phyloP scores from a whole-genome alignment of 768 basidiomycete genomes.

The Pisolithus tinctorius region DNA sequence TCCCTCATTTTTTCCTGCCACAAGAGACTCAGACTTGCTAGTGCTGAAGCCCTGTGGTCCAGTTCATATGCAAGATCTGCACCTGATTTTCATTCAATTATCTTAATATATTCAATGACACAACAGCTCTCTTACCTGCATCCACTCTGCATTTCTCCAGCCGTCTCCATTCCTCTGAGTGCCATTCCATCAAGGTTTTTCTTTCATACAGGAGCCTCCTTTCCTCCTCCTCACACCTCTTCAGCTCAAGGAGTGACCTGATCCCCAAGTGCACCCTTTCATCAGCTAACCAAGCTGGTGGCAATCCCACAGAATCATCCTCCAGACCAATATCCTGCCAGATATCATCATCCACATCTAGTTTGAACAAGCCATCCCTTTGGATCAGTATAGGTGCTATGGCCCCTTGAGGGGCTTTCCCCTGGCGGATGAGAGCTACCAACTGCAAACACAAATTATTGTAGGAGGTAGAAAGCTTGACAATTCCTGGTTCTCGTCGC shows the following conservation, averaged over 20 bases:
- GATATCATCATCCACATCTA: too few relatives aligned
- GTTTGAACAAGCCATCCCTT: too few relatives aligned
- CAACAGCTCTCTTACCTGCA: conserved; percentile 1
- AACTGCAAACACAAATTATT: too few relatives aligned
- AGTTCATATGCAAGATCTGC: neutral
- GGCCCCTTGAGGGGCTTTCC: too few relatives aligned
- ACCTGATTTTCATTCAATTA: neutral
- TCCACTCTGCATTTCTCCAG: neutral
- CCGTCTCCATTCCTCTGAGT: conserved; percentile 21
- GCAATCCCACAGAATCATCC: too few relatives aligned
- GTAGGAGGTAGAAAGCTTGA: too few relatives aligned
- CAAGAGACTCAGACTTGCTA: neutral
- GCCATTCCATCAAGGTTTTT: conserved; percentile 19
- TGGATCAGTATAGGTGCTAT: too few relatives aligned
- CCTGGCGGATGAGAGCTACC: too few relatives aligned
- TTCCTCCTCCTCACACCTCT: conserved; percentile 24
- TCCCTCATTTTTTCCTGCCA: neutral
- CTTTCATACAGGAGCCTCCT: conserved; percentile 11
- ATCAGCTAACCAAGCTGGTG: too few relatives aligned
- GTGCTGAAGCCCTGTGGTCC: neutral
- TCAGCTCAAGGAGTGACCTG: conserved; percentile 10
- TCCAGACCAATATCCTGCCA: too few relatives aligned
- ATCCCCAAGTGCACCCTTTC: conserved; percentile 13
- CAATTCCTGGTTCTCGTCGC: too few relatives aligned
- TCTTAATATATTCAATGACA: too few relatives aligned